Evolutionary conservation across 208 protist genomes (phyloP).

Genomic region (Wallacemonas sp.): DNA sequence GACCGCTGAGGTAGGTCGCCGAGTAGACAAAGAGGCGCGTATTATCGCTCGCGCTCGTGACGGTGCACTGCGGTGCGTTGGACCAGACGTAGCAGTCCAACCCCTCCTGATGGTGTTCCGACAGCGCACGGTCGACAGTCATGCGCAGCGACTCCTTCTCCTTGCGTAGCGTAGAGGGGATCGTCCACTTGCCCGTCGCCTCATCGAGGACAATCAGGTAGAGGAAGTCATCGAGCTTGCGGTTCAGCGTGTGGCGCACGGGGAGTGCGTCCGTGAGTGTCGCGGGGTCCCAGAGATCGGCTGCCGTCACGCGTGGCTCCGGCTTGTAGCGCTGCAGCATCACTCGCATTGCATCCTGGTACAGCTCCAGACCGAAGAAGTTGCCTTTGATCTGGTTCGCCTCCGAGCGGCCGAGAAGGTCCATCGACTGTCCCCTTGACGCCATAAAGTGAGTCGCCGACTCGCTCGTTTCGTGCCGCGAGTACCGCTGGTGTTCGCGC

Average conservation of each 20-base stretch:
- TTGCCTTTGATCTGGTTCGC: slow-evolving; percentile 61
- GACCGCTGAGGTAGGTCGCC: slow-evolving; percentile 65
- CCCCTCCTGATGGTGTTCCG: slow-evolving; percentile 44
- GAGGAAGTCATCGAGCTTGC: slow-evolving; percentile 78
- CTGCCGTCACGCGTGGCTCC: slow-evolving; percentile 46
- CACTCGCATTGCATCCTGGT: slow-evolving; percentile 80
- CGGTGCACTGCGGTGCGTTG: slow-evolving; percentile 75
- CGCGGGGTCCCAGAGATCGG: slow-evolving; percentile 42
- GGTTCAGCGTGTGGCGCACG: slow-evolving; percentile 61
- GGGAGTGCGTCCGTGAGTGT: slow-evolving; percentile 30
- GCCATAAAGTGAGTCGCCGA: slow-evolving; percentile 71
- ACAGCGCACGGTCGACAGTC: slow-evolving; percentile 58
- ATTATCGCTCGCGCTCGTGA: slow-evolving; percentile 24
- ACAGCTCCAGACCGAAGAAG: slow-evolving; percentile 80
- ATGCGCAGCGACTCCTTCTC: slow-evolving; percentile 70
- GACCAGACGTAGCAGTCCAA: slow-evolving; percentile 76
- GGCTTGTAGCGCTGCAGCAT: slow-evolving; percentile 75
- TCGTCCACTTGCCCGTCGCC: slow-evolving; percentile 58
- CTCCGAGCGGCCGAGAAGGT: slow-evolving; percentile 65
- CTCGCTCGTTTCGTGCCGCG: slow-evolving; percentile 66
- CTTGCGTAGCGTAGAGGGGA: slow-evolving; percentile 43
- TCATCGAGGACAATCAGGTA: slow-evolving; percentile 70
- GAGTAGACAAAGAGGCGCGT: slow-evolving; percentile 69
- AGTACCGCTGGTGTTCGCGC: slow-evolving; percentile 82
- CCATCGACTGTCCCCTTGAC: slow-evolving; percentile 61